Base-by-base conservation (phyloP, 2,329 filamentous ascomycete genomes). In the Fusarium paranaense region DNA sequence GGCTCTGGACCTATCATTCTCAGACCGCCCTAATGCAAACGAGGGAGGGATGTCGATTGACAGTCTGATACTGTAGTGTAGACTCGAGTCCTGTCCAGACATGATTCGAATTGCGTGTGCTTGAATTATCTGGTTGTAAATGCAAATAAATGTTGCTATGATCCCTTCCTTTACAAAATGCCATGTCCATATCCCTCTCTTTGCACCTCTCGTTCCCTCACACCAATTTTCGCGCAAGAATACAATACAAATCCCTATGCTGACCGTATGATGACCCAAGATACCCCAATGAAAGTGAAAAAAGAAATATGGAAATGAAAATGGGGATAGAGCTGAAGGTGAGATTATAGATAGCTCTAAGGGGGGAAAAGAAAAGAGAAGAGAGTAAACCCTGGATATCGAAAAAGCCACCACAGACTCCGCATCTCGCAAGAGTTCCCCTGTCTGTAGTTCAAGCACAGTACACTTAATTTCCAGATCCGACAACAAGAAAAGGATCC, bases 371-470 rank as follows among this genome's bases (percentile, higher is more conserved):
- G 38, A 45, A 5, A 67, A 57, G n/a, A 54, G 27, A 42, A 58
- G 38, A 60, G 67, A 70, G 33, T 50, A 42, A 69, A 65, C 40
- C 38, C 69, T 69, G 63, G 72, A 72, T 68, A 76, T 73, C 64
- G 60, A 68, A 56, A 37, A 66, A 70, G 69, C 66, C 59, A 67
- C 71, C 67, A n/a, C 57, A 45, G 65, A 69, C 72, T 77, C 72
- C 62, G 35, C 74, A 62, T 60, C 40, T 68, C 62, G 42, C 56
- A 66, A 66, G 70, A 72, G 47, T 62, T 45, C 25, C 66, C 66
- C 64, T 47, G 64, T 45, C 45, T 45, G 58, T 67, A 35, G 66
- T 57, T 42, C 16, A 61, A 50, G 67, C 60, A 58, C 58, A 65
- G 64, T 62, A 58, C 58, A 65, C 60, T 18, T 62, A 71, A 64